Evolutionary conservation across 1,139 yeast genomes (phyloP).

Genomic region (Candida sanyaensis): DNA sequence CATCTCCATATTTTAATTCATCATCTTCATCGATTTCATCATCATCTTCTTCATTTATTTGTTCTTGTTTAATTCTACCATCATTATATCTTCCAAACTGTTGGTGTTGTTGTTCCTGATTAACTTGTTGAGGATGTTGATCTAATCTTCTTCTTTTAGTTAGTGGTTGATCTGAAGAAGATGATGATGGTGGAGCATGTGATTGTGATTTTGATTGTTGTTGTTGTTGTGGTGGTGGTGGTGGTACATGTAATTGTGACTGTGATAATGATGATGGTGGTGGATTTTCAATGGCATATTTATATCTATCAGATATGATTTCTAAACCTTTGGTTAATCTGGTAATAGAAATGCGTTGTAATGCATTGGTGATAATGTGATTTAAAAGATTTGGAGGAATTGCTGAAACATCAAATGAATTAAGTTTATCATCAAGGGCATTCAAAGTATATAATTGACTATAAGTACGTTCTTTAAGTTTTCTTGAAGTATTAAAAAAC

Average conservation of each 20-base stretch:
- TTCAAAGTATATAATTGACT: constrained; percentile 59
- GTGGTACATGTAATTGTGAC: background rate
- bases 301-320: constrained; percentile 64
- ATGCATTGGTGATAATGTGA: constrained; percentile 65
- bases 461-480: constrained; percentile 34
- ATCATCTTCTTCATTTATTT: constrained; percentile 1
- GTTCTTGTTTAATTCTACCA: constrained; percentile 5
- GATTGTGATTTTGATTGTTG: background rate
- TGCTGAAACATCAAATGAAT: constrained; percentile 67
- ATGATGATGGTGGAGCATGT: background rate
- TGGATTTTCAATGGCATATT: constrained; percentile 22
- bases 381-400: constrained; percentile 64
- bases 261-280: background rate
- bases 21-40: constrained; percentile 11
- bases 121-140: background rate
- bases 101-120: background rate
- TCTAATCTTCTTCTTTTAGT: too few relatives aligned
- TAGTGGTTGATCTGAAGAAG: too few relatives aligned
- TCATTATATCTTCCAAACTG: background rate
- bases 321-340: constrained; percentile 68
- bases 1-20: constrained; percentile 37
- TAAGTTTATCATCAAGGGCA: constrained; percentile 58
- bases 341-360: constrained; percentile 52
- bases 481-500: constrained; percentile 31
- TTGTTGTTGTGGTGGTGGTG: background rate